Base-by-base conservation (phyloP, 2,329 filamentous ascomycete species). In the Colletotrichum falcatum region DNA sequence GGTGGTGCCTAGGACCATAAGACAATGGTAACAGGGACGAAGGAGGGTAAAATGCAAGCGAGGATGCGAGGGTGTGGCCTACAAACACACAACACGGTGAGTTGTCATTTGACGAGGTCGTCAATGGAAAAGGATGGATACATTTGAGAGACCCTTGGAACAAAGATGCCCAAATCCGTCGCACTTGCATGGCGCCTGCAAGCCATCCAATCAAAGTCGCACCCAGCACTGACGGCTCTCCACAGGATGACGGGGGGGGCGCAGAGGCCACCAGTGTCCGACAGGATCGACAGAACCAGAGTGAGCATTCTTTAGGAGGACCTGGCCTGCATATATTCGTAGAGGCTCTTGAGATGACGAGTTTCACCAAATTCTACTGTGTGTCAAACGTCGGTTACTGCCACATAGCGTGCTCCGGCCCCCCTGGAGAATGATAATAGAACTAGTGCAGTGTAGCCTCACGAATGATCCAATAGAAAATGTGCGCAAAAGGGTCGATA, bases 211-310 rank as follows among this genome's bases (percentile, higher is more conserved):
- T 71, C 30, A 60, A 51, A 61, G 37, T 49, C 35, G 55, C 26
- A 35, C 42, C 48, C 48, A 70, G 69, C 69, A 70, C 56, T 55
- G 68, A 71, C 59, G 63, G 64, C 59, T 71, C 37, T 16, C 28
- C 51, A 58, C 53, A 26, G 35, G 44, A 20, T 37, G 16, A 26
- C n/a, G 12, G n/a, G 8, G 42, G 12, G n/a, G 8, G 42, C 30
- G 20, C 28, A 46, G 63, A 20, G 39, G 53, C 39, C 33, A 56
- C 33, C 14, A 9, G 28, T 26, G 14, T 6, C 61, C 28, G 28
- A 56, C 46, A 56, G 51, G 33, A 39, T 51, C 44, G 16, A 61
- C 42, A 46, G 30, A 51, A 61, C 59, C 30, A 39, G 26, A 3
- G 11, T 20, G 44, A 48, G 44, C n/a, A 30, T 61, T 51, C 44